A percentile compares a stretch with the other conserved stretches of the same genome.
Conservation (phyloP, 2,329 filamentous ascomycete species). For the Alternaria brassicae region DNA sequence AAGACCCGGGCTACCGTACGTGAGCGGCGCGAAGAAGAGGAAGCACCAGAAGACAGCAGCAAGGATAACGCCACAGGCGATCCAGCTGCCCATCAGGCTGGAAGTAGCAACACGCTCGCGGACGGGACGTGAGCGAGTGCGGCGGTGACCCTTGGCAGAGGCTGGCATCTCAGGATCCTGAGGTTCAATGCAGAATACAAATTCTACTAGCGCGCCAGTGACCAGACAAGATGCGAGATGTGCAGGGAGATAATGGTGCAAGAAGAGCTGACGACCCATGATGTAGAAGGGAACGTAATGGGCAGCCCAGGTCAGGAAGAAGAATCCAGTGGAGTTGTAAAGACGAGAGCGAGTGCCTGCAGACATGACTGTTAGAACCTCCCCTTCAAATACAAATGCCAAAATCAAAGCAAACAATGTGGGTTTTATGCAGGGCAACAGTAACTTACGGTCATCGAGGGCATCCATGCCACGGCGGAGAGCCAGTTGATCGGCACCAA, state of each 20-base stretch:
- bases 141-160: constrained; percentile 43
- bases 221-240: constrained; percentile 91
- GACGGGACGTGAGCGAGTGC: constrained; percentile 71
- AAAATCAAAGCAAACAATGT: constrained; percentile 2
- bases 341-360: constrained; percentile 86
- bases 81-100: constrained; percentile 80
- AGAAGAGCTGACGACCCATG: constrained; percentile 97
- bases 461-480: constrained; percentile 92
- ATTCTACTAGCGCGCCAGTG: constrained; percentile 89
- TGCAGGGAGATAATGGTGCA: constrained; percentile 96
- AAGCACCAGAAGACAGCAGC: constrained; percentile 75
- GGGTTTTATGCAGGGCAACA: constrained; percentile 5
- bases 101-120: constrained; percentile 81
- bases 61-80: constrained; percentile 75
- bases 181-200: constrained; percentile 92
- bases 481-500: constrained; percentile 91
- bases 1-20: constrained; percentile 92
- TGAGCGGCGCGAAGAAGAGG: constrained; percentile 93
- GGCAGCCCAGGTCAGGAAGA: constrained; percentile 96
- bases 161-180: constrained; percentile 55
- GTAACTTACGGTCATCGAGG: constrained; percentile 83
- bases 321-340: constrained; percentile 98
- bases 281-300: constrained; percentile 98
- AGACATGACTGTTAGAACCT: constrained; percentile 20
- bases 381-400: constrained; percentile 9